These are phyloP conservation scores for Candida sojae DNA, from an alignment of 1,139 yeast genomes.

Conservation along the genomic window DNA sequence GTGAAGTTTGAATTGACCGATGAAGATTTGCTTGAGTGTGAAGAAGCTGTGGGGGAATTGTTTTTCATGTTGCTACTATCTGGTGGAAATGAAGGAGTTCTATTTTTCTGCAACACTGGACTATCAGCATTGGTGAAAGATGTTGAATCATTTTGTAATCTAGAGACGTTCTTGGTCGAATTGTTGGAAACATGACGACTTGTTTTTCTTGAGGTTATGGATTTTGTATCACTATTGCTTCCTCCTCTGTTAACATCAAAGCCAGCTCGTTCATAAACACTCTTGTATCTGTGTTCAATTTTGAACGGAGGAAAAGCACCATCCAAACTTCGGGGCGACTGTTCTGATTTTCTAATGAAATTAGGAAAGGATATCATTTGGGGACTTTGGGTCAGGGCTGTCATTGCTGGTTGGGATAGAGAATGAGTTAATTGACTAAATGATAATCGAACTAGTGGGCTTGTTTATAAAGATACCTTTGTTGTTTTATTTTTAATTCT, in stretches of 20 bases:
- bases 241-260: conserved; percentile 49
- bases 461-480: no score
- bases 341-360: conserved; percentile 27
- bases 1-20: conserved; percentile 11
- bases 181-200: background rate
- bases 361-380: conserved; percentile 26
- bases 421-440: no score
- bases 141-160: background rate
- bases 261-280: conserved; percentile 69
- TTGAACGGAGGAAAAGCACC: conserved; percentile 64
- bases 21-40: conserved; percentile 11
- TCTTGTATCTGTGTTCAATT: conserved; percentile 53
- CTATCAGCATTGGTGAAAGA: background rate
- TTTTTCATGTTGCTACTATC: background rate
- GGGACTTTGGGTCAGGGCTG: background rate
- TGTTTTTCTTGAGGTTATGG: background rate
- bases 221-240: conserved; percentile 1
- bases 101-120: background rate
- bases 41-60: conserved; percentile 1
- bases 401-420: background rate
- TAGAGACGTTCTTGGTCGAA: background rate
- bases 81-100: background rate
- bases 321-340: conserved; percentile 34
- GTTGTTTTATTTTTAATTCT: no score
- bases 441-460: no score